Evolutionary conservation across 2,329 filamentous ascomycete genomes (phyloP), one percentile per base, ranked within the genome.

Genomic region (Xenoacremonium recifei): DNA sequence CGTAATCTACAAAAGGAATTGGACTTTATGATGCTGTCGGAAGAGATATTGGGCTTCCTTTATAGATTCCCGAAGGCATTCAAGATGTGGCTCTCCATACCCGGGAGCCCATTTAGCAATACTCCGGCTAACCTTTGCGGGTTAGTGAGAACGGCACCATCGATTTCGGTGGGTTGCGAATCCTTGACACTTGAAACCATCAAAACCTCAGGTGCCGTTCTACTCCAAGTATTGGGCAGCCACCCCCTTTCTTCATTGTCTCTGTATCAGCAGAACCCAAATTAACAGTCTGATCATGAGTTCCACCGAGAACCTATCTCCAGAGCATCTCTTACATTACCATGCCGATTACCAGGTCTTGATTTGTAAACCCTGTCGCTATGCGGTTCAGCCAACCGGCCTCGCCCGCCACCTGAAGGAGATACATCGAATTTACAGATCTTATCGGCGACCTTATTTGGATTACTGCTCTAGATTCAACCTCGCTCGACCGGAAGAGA

Each of bases 381-480:
- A 51, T 11, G 48, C 48, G 0, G 35, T 49, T 10, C 48, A 51
- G 33, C 48, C 46, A 1, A 25, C 27, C 6, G 48, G 39, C 6
- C 20, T 51, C 19, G 15, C 31, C 4, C 40, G 46, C 1, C 48
- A 51, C 18, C 43, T 51, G 6, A 51, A 51, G 5, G 48, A 51
- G 3, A 47, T 49, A 15, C 48, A 51, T 35, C 43, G 40, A 15
- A 44, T 51, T n/a, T 39, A 39, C 15, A 35, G 48, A 10, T 31
- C 21, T 11, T 32, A 29, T 1, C 37, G 48, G 3, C 40, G 29
- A n/a, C 48, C 46, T 0, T 51, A 47, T 21, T 30, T 40, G n/a
- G 31, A 45, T 10, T 51, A 42, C 17, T 36, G 38, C 2, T 15
- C 30, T 11, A 31, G 25, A 5, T 31, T 42, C 18, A 13, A 37